phyloP scores from a whole-genome alignment of 495 filamentous ascomycete genomes.

The Aspergillus nanangensis region DNA sequence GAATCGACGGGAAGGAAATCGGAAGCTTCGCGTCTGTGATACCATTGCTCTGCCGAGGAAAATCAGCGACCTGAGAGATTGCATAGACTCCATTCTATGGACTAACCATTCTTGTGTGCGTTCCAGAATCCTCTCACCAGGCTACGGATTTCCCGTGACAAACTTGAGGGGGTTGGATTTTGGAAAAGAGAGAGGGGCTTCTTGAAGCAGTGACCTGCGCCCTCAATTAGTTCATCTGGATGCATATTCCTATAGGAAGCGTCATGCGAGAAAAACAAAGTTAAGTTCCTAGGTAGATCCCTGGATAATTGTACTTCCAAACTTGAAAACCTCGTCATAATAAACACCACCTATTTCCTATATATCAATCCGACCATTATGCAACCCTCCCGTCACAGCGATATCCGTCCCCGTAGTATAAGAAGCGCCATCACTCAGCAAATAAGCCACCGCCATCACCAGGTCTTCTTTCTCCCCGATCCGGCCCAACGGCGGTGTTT shows the following conservation, averaged over 20 bases:
- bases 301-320: too few species aligned
- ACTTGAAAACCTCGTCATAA: too few species aligned
- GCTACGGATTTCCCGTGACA: too few species aligned
- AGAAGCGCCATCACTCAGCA: conserved; percentile 3
- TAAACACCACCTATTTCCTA: too few species aligned
- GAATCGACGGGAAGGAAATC: conserved; percentile 7
- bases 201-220: too few species aligned
- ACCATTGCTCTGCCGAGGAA: conserved; percentile 9
- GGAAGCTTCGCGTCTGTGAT: conserved; percentile 11
- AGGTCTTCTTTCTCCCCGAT: conserved; percentile 4
- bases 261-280: too few species aligned
- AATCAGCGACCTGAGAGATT: conserved; percentile 1
- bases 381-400: conserved; percentile 2
- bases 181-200: too few species aligned
- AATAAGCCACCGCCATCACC: background rate
- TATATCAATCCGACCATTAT: background rate
- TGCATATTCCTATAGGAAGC: too few species aligned
- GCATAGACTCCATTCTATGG: background rate
- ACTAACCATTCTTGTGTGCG: conserved; percentile 1
- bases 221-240: too few species aligned
- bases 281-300: too few species aligned
- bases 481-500: conserved; percentile 1
- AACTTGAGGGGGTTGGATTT: too few species aligned
- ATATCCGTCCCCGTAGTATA: conserved; percentile 7
- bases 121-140: conserved; percentile 10